Evolutionary conservation across 495 filamentous ascomycete genomes (phyloP).

Genomic region (Talaromyces borbonicus): DNA sequence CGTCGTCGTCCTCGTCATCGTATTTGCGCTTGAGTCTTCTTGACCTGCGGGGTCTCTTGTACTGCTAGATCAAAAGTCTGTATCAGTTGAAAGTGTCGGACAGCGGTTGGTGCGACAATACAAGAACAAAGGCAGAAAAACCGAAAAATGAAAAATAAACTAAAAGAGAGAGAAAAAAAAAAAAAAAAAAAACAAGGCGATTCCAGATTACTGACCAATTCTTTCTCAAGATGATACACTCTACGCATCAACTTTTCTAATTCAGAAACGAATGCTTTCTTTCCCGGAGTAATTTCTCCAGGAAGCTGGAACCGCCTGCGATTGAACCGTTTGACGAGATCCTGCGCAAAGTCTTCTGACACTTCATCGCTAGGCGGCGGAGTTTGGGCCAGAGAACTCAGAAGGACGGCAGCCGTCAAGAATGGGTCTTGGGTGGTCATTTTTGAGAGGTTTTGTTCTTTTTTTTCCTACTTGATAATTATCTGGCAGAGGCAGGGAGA

Average conservation of each 20-base stretch:
- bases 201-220: conserved; percentile 47
- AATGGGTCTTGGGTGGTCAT: conserved; percentile 4
- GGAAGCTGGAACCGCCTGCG: conserved; percentile 47
- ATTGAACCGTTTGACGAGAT: conserved; percentile 30
- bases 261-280: conserved; percentile 60
- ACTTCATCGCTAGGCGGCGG: conserved; percentile 28
- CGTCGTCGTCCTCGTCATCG: background rate
- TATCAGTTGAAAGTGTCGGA: conserved; percentile 13
- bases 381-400: conserved; percentile 52
- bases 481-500: too few relatives aligned
- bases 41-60: conserved; percentile 7
- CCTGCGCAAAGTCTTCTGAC: conserved; percentile 21
- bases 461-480: too few relatives aligned
- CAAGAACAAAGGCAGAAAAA: background rate
- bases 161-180: conserved; percentile 32
- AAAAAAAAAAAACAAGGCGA: conserved; percentile 41
- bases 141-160: conserved; percentile 22
- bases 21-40: conserved; percentile 7
- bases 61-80: conserved; percentile 28
- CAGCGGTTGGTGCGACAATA: too few relatives aligned
- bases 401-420: conserved; percentile 41
- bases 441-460: too few relatives aligned
- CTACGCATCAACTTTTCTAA: conserved; percentile 57
- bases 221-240: conserved; percentile 59
- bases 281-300: conserved; percentile 52